Percentiles rank a stretch among this genome's conserved stretches.
phyloP scores from a whole-genome alignment of 192 early-diverging fungal species.

The Nowakowskiella sp. region DNA sequence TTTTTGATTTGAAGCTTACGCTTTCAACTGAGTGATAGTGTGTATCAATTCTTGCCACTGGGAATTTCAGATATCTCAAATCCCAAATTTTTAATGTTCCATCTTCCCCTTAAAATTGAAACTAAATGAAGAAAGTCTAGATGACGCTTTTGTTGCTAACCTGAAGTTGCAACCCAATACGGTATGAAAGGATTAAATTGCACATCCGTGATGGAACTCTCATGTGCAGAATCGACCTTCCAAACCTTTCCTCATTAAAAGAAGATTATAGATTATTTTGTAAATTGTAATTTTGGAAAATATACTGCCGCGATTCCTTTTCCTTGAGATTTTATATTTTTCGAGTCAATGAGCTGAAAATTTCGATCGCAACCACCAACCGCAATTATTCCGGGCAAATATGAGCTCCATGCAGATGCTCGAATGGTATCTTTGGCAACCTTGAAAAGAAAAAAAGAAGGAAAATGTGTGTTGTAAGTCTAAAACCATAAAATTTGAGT shows the following conservation, averaged over 20 bases:
- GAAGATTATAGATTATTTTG: too few relatives aligned
- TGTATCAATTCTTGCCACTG: conserved; percentile 41
- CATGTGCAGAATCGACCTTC: conserved; percentile 35
- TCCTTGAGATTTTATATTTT: too few relatives aligned
- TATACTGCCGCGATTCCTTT: conserved; percentile 2
- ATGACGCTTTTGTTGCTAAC: conserved; percentile 2
- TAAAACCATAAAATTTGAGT: too few relatives aligned
- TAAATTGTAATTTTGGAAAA: conserved; percentile 4
- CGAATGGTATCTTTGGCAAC: too few relatives aligned
- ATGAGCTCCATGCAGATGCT: too few relatives aligned
- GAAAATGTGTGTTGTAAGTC: too few relatives aligned
- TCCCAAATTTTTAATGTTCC: conserved; percentile 63
- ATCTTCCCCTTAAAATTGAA: conserved; percentile 37
- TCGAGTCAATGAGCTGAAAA: too few relatives aligned
- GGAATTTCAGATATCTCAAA: conserved; percentile 44
- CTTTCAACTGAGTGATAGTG: conserved; percentile 42
- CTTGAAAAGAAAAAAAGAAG: too few relatives aligned
- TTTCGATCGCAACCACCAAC: conserved; percentile 28
- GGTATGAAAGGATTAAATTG: conserved; percentile 68
- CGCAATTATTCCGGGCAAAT: too few relatives aligned
- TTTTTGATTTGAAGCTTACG: conserved; percentile 15
- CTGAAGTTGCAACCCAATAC: conserved; percentile 62
- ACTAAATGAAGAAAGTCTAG: background rate
- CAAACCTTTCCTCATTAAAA: too few relatives aligned
- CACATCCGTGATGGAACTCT: conserved; percentile 39